A percentile compares a stretch with the other conserved stretches of the same genome.
Conservation (phyloP, 2,329 filamentous ascomycete species). For the Colletotrichum eremochloae region DNA sequence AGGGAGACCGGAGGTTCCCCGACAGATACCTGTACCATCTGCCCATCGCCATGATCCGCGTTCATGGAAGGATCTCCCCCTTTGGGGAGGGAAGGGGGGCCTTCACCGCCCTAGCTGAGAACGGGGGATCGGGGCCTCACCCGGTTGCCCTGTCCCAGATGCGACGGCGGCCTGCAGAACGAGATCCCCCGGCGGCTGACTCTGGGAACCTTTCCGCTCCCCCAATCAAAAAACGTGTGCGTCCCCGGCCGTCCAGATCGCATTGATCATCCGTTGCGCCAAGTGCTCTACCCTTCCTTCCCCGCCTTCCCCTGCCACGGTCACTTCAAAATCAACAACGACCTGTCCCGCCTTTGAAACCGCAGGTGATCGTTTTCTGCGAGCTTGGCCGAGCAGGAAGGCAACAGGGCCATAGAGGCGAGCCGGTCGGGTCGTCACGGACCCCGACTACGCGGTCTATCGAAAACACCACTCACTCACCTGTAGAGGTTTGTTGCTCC, state of each 20-base stretch:
- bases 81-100: background rate
- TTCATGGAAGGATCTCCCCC: background rate
- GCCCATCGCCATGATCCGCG: background rate
- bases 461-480: background rate
- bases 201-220: background rate
- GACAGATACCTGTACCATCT: background rate
- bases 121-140: background rate
- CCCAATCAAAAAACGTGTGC: background rate
- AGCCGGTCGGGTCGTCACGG: background rate
- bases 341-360: background rate
- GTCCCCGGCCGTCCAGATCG: background rate
- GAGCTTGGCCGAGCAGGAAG: background rate
- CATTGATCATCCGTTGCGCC: background rate
- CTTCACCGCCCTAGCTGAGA: background rate
- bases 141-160: background rate
- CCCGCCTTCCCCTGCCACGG: background rate
- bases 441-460: background rate
- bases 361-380: background rate
- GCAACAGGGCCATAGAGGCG: background rate
- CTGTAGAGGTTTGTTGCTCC: background rate
- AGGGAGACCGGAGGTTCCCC: background rate
- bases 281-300: background rate
- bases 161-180: background rate
- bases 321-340: background rate
- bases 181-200: background rate